Base-by-base conservation (phyloP, 108 stramenopile species). In the Pseudonitzschia pungens region DNA sequence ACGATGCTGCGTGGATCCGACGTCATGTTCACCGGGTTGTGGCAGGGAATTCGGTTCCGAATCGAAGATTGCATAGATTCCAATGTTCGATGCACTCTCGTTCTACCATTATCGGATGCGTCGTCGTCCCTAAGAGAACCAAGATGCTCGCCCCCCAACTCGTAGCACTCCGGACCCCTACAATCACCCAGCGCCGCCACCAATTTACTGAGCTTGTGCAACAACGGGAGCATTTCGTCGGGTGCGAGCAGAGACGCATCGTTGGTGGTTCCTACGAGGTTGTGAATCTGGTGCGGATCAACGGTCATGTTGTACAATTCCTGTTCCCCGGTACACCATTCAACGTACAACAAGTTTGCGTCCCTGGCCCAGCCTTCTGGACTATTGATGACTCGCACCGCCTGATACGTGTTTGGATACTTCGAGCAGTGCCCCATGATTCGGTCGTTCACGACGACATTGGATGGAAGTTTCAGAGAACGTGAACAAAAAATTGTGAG, bases 391-490 rank as follows among this genome's bases (percentile, higher is more conserved):
- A 62, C 60, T 31, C 60, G 60, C 5, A 62, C 60, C 1, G 60
- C 60, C 60, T 62, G 60, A 33, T 62, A 62, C 33, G 60, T 62
- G n/a, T 62, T 62, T 62, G 60, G 60, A 62, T 31, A 62, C 60
- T 62, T 10, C 14, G 9, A 62, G 31, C 7, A 62, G 20, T 21
- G 31, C 36, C 14, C 6, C 50, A 51, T 51, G 50, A 51, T 51
- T n/a, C 50, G 9, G 4, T 51, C n/a, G 50, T n/a, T 36, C 36
- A 36, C 36, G 6, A 6, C 2, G 36, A 36, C 2, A 36, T 36
- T 36, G 4, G 6, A 36, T 36, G 36, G 4, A 36, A 36, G 2
- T 36, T 5, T 36, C 6, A 36, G 36, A 36, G 36, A 36, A 18
- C 5, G 5, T 12, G 45, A 48, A 48, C 3, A 55, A 21, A 55